Evolutionary conservation across 2,329 filamentous ascomycete species (phyloP), one percentile per base, ranked within the genome.

Genomic region (Alternaria conjuncta): DNA sequence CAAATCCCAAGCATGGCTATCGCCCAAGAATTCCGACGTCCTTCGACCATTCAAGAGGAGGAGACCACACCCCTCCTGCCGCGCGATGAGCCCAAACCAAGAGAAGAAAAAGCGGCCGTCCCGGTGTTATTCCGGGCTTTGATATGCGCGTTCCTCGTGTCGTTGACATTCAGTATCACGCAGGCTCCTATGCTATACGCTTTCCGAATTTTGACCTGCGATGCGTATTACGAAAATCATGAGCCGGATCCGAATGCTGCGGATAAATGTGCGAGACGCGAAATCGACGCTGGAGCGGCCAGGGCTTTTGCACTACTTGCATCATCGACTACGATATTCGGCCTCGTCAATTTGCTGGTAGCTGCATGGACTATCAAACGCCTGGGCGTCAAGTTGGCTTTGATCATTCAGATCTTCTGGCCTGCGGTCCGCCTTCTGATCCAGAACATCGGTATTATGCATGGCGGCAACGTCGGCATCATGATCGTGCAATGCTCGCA

Each of bases 151-250:
- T 90, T 90, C 71, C 78, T 90, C 15, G 86, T 90, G 57, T 88
- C 83, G 5, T 69, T 85, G 32, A 83, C 82, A 6, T 85, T 86
- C 71, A 78, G 81, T 20, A 82, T 85, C 20, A 86, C 84, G 0
- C 84, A 85, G 71, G 84, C 85, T 5, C 83, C 83, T 8, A 75
- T 86, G 6, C 77, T 91, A 49, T 91, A 90, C 76, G 88, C 90
- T 23, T 92, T 92, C 70, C 88, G 89, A 61, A 75, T 91, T 2
- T 92, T 92, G 89, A 88, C 88, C 54, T 93, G 90, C 78, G 88
- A 92, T 58, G 85, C 86, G 55, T 93, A 88, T 75, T 93, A 92
- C 78, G 80, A 84, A 36, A 81, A 81, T 3, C 86, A 91, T 84
- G 0, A 86, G 81, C 54, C 63, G 30, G 57, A 69, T 79, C 10